Conservation (phyloP, 176 grass and related monocot species). For the Tillandsia fasciculata region DNA sequence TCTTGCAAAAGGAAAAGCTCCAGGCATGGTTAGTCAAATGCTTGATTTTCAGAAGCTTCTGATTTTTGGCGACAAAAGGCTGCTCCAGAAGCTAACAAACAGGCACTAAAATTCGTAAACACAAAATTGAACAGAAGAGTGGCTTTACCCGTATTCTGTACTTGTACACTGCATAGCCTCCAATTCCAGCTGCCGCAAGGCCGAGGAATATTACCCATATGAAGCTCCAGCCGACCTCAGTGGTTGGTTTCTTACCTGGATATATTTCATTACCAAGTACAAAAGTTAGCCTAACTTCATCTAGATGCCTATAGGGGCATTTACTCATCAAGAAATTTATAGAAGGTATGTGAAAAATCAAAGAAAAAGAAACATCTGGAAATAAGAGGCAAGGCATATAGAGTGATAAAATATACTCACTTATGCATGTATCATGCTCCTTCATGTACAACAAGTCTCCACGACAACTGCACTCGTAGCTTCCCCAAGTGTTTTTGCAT, state of each 20-base stretch:
- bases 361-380: neutral
- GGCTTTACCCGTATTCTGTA: constrained; percentile 67
- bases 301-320: too few species aligned
- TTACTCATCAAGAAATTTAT: too few species aligned
- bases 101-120: too few species aligned
- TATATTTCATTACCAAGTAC: neutral
- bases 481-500: constrained; percentile 93
- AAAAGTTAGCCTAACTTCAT: neutral
- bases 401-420: constrained; percentile 28
- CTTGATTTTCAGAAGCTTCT: neutral
- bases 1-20: too few species aligned
- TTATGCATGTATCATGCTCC: constrained; percentile 97
- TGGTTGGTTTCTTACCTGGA: constrained; percentile 53
- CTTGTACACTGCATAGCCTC: constrained; percentile 79
- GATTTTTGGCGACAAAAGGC: constrained; percentile 6
- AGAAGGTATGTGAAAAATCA: too few species aligned
- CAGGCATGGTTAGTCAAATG: too few species aligned
- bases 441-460: constrained; percentile 79
- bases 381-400: neutral
- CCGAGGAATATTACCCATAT: constrained; percentile 80
- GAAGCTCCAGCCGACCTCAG: constrained; percentile 65
- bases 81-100: constrained; percentile 2
- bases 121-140: neutral
- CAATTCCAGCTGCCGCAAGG: constrained; percentile 49
- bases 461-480: constrained; percentile 73